A percentile compares a stretch with the other conserved stretches of the same genome.
These are phyloP conservation scores for Thelonectria blattea DNA, from an alignment of 2,329 filamentous ascomycete genomes.

Conservation along the genomic window DNA sequence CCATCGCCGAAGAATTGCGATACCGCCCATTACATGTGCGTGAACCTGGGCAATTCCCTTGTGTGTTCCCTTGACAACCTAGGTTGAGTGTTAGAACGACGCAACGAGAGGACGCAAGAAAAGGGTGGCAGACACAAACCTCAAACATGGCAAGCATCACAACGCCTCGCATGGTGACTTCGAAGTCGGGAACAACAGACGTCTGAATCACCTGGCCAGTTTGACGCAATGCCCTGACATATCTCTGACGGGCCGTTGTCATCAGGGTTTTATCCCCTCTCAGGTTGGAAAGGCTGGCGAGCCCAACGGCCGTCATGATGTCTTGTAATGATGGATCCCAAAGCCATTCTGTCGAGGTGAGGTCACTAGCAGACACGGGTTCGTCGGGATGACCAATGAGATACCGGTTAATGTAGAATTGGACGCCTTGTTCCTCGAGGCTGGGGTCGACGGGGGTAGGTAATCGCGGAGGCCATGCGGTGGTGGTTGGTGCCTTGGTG, in stretches of 20 bases:
- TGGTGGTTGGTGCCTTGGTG: not conserved
- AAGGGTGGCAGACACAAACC: constrained; percentile 46
- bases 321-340: constrained; percentile 50
- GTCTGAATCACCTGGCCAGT: constrained; percentile 50
- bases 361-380: constrained; percentile 46
- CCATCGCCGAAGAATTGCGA: constrained; percentile 60
- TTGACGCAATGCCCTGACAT: constrained; percentile 58
- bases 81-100: constrained; percentile 24
- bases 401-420: constrained; percentile 59
- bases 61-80: constrained; percentile 55
- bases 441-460: constrained; percentile 47
- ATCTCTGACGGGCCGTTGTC: constrained; percentile 56
- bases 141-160: constrained; percentile 67
- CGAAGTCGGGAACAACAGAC: constrained; percentile 42
- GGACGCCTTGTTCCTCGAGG: constrained; percentile 53
- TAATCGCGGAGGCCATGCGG: constrained; percentile 22
- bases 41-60: constrained; percentile 57
- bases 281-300: constrained; percentile 63
- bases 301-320: constrained; percentile 62
- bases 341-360: constrained; percentile 46
- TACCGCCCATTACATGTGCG: constrained; percentile 64
- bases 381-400: constrained; percentile 59
- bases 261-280: constrained; percentile 53
- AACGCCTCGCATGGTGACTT: constrained; percentile 58
- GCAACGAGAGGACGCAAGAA: constrained; percentile 6